Conservation (phyloP, 1,284 basidiomycete genomes). For the Boletus semigastroideus region DNA sequence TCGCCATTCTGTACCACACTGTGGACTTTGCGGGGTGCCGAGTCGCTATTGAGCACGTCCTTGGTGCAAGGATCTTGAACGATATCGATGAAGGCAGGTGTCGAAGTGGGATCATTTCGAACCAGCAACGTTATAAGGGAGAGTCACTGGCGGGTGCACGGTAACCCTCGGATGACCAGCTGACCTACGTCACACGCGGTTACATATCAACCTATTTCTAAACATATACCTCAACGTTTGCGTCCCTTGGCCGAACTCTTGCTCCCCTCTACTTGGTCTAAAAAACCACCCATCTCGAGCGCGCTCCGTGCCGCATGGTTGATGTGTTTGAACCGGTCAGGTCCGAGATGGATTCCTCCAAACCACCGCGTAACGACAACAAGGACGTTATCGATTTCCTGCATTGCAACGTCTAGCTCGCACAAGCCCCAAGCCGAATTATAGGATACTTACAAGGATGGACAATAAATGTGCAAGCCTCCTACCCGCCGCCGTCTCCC, state of each 20-base stretch:
- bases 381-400: slow-evolving; percentile 81
- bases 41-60: slow-evolving; percentile 5
- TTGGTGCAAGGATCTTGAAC: slow-evolving; percentile 21
- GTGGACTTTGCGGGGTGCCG: slow-evolving; percentile 3
- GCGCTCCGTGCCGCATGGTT: slow-evolving; percentile 88
- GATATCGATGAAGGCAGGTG: slow-evolving; percentile 15
- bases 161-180: not conserved
- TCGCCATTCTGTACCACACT: slow-evolving; percentile 33
- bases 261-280: slow-evolving; percentile 43
- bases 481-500: slow-evolving; percentile 87
- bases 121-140: not conserved
- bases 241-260: slow-evolving; percentile 27
- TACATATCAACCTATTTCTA: too few species aligned
- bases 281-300: slow-evolving; percentile 77
- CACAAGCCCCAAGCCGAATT: not conserved
- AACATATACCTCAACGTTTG: slow-evolving; percentile 21
- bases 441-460: slow-evolving; percentile 61
- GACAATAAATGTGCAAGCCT: slow-evolving; percentile 86
- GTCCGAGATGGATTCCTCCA: slow-evolving; percentile 79
- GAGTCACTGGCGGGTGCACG: too few species aligned
- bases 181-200: too few species aligned
- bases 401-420: not conserved
- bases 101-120: slow-evolving; percentile 16
- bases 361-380: slow-evolving; percentile 84
- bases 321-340: slow-evolving; percentile 91